Conservation (phyloP, 257 asterid genomes). For the Solanum appendiculatum region DNA sequence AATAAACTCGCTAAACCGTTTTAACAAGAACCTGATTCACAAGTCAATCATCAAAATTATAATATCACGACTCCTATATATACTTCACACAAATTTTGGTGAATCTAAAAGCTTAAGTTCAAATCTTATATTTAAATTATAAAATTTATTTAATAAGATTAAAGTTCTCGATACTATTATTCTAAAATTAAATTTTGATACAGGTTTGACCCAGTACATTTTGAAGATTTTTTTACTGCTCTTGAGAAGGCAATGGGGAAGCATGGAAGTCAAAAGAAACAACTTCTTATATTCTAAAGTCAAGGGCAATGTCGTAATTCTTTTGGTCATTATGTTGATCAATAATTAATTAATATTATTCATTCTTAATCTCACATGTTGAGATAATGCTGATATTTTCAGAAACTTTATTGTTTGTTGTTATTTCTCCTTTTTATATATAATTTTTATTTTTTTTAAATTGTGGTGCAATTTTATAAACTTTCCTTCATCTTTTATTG, state of each 20-base stretch:
- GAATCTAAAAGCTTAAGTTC: neutral
- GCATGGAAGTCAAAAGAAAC: conserved; percentile 79
- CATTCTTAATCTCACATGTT: neutral
- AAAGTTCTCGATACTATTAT: neutral
- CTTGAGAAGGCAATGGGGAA: conserved; percentile 77
- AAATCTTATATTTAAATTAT: neutral
- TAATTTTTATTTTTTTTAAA: neutral
- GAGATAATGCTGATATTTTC: neutral
- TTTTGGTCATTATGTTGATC: neutral
- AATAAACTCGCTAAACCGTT: too few species aligned
- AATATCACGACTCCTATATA: too few species aligned
- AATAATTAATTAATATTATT: neutral
- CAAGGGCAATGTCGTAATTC: neutral
- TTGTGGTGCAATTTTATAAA: neutral
- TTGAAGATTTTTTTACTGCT: conserved; percentile 44
- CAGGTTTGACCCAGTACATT: conserved; percentile 76
- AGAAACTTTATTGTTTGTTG: neutral
- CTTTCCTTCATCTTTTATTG: fast-evolving
- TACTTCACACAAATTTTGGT: fast-evolving
- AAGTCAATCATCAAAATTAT: too few species aligned
- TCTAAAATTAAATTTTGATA: neutral
- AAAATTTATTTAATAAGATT: neutral
- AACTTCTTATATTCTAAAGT: conserved; percentile 52
- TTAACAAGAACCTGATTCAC: too few species aligned
- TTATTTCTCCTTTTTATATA: neutral